These are phyloP conservation scores for Salvia sclarea DNA, from an alignment of 305 asterid genomes.

Conservation along the genomic window DNA sequence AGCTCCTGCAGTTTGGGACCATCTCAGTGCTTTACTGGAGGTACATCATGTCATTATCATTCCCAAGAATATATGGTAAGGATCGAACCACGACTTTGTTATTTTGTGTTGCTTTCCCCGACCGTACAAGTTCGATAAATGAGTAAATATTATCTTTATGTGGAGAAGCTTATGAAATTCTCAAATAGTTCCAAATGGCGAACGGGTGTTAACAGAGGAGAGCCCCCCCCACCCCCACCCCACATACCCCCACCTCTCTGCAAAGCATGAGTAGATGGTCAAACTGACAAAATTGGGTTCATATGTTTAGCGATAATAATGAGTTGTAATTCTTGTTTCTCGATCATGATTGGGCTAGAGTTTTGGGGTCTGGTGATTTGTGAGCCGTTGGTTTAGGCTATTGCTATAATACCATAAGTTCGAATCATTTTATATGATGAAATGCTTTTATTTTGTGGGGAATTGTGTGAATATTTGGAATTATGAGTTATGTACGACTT, in stretches of 20 bases:
- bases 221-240: neutral
- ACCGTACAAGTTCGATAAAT: constrained; percentile 9
- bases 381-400: neutral
- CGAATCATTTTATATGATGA: neutral
- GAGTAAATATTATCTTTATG: neutral
- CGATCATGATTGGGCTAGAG: neutral
- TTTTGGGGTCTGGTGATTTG: neutral
- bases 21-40: neutral
- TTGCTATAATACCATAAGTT: neutral
- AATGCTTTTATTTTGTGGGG: neutral
- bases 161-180: neutral
- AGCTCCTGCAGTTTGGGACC: constrained; percentile 3
- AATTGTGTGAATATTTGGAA: neutral
- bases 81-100: neutral
- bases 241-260: too few species aligned
- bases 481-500: neutral
- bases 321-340: neutral
- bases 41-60: neutral
- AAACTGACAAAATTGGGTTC: neutral
- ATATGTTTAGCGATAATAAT: neutral
- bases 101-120: neutral
- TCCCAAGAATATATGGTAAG: constrained; percentile 7
- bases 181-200: neutral
- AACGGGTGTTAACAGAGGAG: neutral
- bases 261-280: neutral